phyloP scores from a whole-genome alignment of 768 basidiomycete genomes.

The Boletus fagicola region DNA sequence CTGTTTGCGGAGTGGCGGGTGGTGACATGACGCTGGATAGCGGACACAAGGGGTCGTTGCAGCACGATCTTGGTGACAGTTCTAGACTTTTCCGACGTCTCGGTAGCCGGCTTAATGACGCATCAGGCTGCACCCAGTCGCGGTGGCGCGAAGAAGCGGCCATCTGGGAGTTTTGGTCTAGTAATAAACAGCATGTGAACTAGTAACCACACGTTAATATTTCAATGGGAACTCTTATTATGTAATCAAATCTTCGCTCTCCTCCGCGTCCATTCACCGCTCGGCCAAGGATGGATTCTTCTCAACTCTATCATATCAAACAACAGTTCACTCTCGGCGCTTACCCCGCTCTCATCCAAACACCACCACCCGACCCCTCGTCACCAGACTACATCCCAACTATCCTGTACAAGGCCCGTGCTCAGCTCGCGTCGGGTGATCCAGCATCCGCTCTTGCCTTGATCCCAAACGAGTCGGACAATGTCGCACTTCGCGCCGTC shows the following conservation, averaged over 20 bases:
- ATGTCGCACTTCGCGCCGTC: slow-evolving; percentile 68
- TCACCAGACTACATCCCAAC: slow-evolving; percentile 64
- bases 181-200: too few species aligned
- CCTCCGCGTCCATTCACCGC: background rate
- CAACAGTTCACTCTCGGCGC: slow-evolving; percentile 79
- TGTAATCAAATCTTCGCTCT: background rate
- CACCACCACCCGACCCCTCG: slow-evolving; percentile 55
- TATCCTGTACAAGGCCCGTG: slow-evolving; percentile 76
- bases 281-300: slow-evolving; percentile 43
- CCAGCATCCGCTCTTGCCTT: slow-evolving; percentile 55
- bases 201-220: too few species aligned
- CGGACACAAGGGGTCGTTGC: too few species aligned
- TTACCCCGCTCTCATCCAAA: slow-evolving; percentile 57
- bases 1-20: too few species aligned
- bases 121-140: too few species aligned
- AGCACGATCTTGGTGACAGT: too few species aligned
- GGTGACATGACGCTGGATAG: too few species aligned
- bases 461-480: slow-evolving; percentile 56
- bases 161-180: too few species aligned
- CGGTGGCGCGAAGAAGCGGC: too few species aligned
- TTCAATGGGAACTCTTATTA: background rate
- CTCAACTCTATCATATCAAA: slow-evolving; percentile 64
- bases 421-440: slow-evolving; percentile 68
- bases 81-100: too few species aligned
- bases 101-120: too few species aligned